Evolutionary conservation across 805 yeast genomes (phyloP).

Genomic region (Yarrowia hollandica): DNA sequence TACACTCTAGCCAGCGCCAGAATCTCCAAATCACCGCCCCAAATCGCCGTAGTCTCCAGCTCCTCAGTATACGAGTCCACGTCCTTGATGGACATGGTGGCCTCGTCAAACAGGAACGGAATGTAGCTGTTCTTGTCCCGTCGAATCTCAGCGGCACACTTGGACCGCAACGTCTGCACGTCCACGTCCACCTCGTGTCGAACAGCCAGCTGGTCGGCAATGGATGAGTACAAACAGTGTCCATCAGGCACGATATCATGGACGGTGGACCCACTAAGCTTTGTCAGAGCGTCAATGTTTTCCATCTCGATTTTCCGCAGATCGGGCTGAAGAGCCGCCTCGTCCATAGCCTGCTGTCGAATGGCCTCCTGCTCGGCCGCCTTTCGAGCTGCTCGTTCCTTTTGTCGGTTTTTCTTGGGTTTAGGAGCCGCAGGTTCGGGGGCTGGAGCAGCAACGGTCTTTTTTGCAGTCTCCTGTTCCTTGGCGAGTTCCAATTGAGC

Average conservation of each 20-base stretch:
- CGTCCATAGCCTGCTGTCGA: conserved; percentile 66
- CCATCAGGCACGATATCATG: conserved; percentile 87
- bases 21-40: conserved; percentile 97
- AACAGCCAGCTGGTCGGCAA: conserved; percentile 67
- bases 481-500: conserved; percentile 54
- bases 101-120: conserved; percentile 83
- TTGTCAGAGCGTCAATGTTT: conserved; percentile 57
- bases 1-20: conserved; percentile 74
- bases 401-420: conserved; percentile 71
- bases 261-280: conserved; percentile 51
- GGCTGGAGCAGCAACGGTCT: conserved; percentile 25
- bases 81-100: conserved; percentile 61
- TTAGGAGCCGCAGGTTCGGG: conserved; percentile 7
- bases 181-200: conserved; percentile 50
- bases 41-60: conserved; percentile 74
- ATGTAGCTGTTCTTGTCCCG: conserved; percentile 65
- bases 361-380: conserved; percentile 65
- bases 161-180: conserved; percentile 57
- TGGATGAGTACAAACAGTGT: conserved; percentile 85
- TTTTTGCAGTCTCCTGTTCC: conserved; percentile 31
- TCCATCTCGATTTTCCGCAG: conserved; percentile 69
- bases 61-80: conserved; percentile 67
- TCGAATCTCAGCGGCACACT: conserved; percentile 67
- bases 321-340: conserved; percentile 68
- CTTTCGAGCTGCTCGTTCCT: conserved; percentile 76